phyloP scores from a whole-genome alignment of 345 rosid species.

The Combretum micranthum region DNA sequence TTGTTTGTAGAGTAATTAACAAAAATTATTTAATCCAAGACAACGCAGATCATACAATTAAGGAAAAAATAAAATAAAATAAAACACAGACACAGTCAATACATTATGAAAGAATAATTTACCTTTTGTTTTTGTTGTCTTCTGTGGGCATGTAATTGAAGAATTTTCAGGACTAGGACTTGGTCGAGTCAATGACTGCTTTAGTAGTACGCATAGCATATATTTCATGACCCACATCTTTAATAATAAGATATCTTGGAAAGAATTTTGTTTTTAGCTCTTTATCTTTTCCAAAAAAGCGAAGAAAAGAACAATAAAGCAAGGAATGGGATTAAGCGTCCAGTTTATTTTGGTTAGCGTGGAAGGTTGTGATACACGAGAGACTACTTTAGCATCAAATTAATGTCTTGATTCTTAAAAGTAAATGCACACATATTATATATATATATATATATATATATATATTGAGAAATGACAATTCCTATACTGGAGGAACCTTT shows the following conservation, averaged over 20 bases:
- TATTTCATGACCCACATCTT: conserved; percentile 27
- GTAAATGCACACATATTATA: no score
- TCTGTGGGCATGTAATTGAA: no score
- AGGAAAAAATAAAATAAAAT: no score
- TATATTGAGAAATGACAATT: no score
- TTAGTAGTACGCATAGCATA: conserved; percentile 41
- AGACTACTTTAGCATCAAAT: conserved; percentile 32
- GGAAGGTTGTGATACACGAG: conserved; percentile 22
- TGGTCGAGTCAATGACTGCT: conserved; percentile 31
- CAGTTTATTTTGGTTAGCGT: conserved; percentile 12
- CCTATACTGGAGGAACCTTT: no score
- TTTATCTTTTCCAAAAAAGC: conserved; percentile 12
- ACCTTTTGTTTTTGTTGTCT: no score
- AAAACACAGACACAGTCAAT: no score
- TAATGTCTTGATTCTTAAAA: conserved; percentile 48
- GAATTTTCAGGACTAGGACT: no score
- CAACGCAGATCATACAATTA: no score
- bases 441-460: conserved; percentile 20
- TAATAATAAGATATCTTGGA: conserved; percentile 35
- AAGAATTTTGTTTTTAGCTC: conserved; percentile 24
- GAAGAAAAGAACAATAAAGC: conserved; percentile 12
- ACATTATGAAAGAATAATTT: no score
- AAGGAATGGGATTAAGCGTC: conserved; percentile 11
- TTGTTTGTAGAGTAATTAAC: no score
- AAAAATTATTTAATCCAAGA: no score